Base-by-base conservation (phyloP, 2,329 filamentous ascomycete genomes). In the Colletotrichum sp. region DNA sequence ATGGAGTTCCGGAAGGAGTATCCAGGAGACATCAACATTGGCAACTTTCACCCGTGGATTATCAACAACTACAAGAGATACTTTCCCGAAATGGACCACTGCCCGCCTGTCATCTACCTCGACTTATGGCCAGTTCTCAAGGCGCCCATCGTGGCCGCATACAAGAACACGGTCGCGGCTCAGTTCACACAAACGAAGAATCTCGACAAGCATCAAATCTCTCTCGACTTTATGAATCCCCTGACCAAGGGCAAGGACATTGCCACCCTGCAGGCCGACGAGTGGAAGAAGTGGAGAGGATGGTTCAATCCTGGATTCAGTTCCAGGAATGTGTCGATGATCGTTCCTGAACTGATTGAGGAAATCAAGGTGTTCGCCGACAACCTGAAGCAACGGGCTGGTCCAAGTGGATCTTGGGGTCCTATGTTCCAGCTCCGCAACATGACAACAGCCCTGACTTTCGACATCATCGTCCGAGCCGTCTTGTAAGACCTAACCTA, bases 261-360 rank as follows among this genome's bases (percentile, higher is more conserved):
- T 4, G 25, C 64, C 8, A 73, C 70, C 8, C 55, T 65, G 6
- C 49, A 73, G 32, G 74, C 64, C 57, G 64, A 72, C 5, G 70
- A 72, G 27, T 77, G 65, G 71, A 77, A 71, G 62, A 59, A 80
- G 15, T 85, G 83, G 81, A 83, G 66, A 72, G 79, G 75, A 49
- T 72, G 81, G 44, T 82, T 86, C 27, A 86, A 81, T 27, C 84
- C 83, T 1, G 84, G 82, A 1, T 87, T 87, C 44, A 36, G 39
- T 22, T 57, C 65, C 15, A 75, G 71, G 4, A 74, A 74, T 29
- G 39, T 67, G 0, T 68, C 39, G 0, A 63, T 64, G 15, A 68
- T 76, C 49, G 63, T 72, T 2, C 73, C 73, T 6, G 69, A 63
- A 15, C 57, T 76, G 6, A 57, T 73, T 9, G 69, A 76, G 22